Evolutionary conservation across 1,139 yeast genomes (phyloP), one percentile per base, ranked within the genome.

Genomic region (Pichia sp.): DNA sequence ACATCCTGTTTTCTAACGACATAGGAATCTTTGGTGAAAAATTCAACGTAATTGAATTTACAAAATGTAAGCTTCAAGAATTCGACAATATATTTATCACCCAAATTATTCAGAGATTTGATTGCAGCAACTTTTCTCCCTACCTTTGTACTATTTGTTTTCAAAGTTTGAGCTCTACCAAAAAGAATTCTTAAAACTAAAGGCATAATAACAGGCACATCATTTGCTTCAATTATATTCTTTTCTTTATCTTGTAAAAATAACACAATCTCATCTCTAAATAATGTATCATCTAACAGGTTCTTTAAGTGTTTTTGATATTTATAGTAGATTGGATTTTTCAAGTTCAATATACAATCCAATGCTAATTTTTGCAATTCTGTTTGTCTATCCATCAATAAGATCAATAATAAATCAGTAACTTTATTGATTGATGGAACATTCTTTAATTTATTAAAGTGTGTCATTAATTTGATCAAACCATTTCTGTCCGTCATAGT

Each of bases 41-140:
- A 73, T 1, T 69, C 66, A 9, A 61, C 57, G 50, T 68, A 72
- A 5, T 72, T 69, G 40, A 86, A 68, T 52, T 78, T 78, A 24
- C 74, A 77, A 36, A 82, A 71, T 9, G 90, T 87, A 42, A 89
- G 70, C 29, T 68, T 59, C 39, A 89, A 69, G 59, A 90, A 90
- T 46, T 74, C 71, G 11, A 68, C 65, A 30, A 89, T 73, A 53
- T 79, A 76, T 7, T 68, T 64, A 20, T 77, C 76, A 22, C 74
- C 71, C 46, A 92, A 71, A 53, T 75, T 81, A 26, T 87, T 85
- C 46, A 92, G 67, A 2, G 85, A 73, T 20, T 84, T 73, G 16
- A 92, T 71, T 5, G 89, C 88, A 3, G 97, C 92, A 60, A 75
- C 75, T 56, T 88, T 85, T 56, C 86, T 76, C 24, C 90, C 82